Conservation (phyloP, 2,329 filamentous ascomycete species). For the Fusarium sp. region DNA sequence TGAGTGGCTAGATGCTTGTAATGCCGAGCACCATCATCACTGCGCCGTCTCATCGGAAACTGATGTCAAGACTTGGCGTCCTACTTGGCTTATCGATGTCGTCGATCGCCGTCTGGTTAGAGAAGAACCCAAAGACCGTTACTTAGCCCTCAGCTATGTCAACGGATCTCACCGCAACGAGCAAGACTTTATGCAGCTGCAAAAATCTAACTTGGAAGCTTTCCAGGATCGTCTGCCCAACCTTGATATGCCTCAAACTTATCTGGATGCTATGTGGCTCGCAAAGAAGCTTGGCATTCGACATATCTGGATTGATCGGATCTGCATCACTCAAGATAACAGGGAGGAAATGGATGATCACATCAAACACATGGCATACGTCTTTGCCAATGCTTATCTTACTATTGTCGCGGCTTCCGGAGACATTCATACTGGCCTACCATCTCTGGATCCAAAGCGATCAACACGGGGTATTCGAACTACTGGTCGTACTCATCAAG, state of each 20-base stretch:
- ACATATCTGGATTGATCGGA: slow-evolving; percentile 61
- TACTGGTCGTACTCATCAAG: slow-evolving; percentile 51
- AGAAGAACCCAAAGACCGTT: slow-evolving; percentile 55
- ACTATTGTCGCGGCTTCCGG: slow-evolving; percentile 59
- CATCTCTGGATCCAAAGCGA: slow-evolving; percentile 53
- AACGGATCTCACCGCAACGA: slow-evolving; percentile 53
- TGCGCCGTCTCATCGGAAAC: slow-evolving; percentile 50
- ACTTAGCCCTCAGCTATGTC: slow-evolving; percentile 62
- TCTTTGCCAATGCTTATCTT: slow-evolving; percentile 60
- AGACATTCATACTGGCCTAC: slow-evolving; percentile 55
- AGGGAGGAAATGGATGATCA: slow-evolving; percentile 55
- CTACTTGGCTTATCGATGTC: slow-evolving; percentile 57
- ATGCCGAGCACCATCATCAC: slow-evolving; percentile 57
- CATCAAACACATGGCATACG: slow-evolving; percentile 58
- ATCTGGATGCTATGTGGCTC: slow-evolving; percentile 60
- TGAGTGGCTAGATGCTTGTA: slow-evolving; percentile 60
- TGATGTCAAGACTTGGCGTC: slow-evolving; percentile 53
- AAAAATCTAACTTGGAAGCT: slow-evolving; percentile 54
- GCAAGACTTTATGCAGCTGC: slow-evolving; percentile 49
- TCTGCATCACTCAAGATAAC: slow-evolving; percentile 61
- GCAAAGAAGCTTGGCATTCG: slow-evolving; percentile 58
- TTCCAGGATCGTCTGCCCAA: slow-evolving; percentile 54
- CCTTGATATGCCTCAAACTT: slow-evolving; percentile 55
- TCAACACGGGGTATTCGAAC: slow-evolving; percentile 44
- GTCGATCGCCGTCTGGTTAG: slow-evolving; percentile 56